Evolutionary conservation across 495 filamentous ascomycete genomes (phyloP), one percentile per base, ranked within the genome.

Genomic region (Hypoxylon crocopeplum): DNA sequence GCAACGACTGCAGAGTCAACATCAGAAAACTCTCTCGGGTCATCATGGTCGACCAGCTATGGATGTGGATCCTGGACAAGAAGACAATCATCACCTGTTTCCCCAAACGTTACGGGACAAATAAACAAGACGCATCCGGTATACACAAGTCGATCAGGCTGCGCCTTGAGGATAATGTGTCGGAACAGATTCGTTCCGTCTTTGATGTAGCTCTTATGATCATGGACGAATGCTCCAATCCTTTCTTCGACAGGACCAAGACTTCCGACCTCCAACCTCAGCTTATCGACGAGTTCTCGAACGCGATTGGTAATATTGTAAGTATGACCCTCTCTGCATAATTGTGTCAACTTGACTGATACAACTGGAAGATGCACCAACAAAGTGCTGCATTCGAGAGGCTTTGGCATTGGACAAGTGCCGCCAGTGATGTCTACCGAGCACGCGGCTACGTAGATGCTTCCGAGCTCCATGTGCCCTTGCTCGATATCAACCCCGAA

Each of bases 11-110:
- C 21, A 58, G 24, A 12, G 58, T 56, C 11, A 68, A 77, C 13
- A 73, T 76, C 11, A 60, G 56, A 6, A 75, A 76, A 13, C 76
- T 86, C 4, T 79, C 84, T 0, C 83, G 86, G 49, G 78, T 90
- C 13, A 79, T 89, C 67, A 91, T 90, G 88, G 87, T 89, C 1
- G 88, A 90, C 57, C 86, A 90, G 60, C 73, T 90, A 1, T 90
- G 87, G 87, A 81, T 90, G 78, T 90, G 86, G 86, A 79, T 89
- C 24, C 57, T 90, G 2, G 86, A 88, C 17, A 79, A 80, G 12
- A 81, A 84, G 13, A 77, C 88, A 19, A 82, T 91, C 32, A 82
- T 91, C 15, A 88, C 88, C 0, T 79, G 79, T 34, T 91, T 91
- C 56, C 86, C 87, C 0, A 79, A 85, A 50, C 76, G 86, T 10